Evolutionary conservation across 1,284 basidiomycete species (phyloP), one percentile per base, ranked within the genome.

Genomic region (Apiotrichum akiyoshidainum): DNA sequence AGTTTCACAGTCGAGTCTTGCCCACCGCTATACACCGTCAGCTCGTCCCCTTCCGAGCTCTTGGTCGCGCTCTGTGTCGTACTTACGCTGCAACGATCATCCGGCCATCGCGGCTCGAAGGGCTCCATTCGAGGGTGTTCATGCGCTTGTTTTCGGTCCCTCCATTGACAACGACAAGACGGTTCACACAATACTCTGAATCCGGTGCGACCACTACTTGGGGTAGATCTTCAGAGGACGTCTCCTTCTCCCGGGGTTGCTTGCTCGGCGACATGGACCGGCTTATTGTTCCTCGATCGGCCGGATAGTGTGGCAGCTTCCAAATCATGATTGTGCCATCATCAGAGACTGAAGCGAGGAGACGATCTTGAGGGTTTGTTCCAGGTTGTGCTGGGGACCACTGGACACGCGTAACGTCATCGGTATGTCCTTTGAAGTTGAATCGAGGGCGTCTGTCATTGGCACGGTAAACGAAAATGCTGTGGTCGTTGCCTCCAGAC

Each of bases 51-150:
- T 8, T 12, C n/a, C 35, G n/a, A 19, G 26, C 26, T 3, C 7
- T 31, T 31, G 26, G 7, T n/a, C n/a, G n/a, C n/a, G n/a, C n/a
- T n/a, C 22, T 19, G 11, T 14, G 21, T 19, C 10, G 35, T 11
- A 73, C 74, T 69, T 53, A 76, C 73, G 75, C 73, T 40, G 75
- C 75, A 16, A 77, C 53, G 17, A 74, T 60, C 72, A 73, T 69
- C 19, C 65, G 51, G 0, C 69, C 69, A 0, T 65, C 61, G 1
- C 48, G 55, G 33, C 65, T 59, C 14, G 46, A 54, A 5, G 70
- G 68, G 53, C 67, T 66, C 75, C 75, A 77, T 46, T 71, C 72
- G 12, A 77, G 33, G 14, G 64, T 66, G 45, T 67, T 68, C 73
- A 77, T 72, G 35, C 75, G 50, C 54, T 69, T 74, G 56, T 75